Percentiles rank a stretch among this genome's conserved stretches.
Conservation (phyloP, 2,329 filamentous ascomycete species). For the Talaromyces sp. region DNA sequence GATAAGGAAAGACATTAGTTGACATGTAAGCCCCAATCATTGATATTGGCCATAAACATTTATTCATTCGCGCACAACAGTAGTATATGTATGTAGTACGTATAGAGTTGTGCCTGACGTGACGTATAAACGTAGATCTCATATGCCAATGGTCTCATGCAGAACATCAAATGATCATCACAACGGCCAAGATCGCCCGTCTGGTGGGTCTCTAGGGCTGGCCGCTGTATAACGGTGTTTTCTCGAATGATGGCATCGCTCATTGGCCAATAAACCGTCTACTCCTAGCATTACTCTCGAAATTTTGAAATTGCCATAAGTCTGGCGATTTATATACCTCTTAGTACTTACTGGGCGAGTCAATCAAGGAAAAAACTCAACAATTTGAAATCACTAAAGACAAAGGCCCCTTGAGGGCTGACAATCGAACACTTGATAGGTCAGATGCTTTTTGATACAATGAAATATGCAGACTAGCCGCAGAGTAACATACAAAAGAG, state of each 20-base stretch:
- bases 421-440: not conserved
- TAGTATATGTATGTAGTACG: no score
- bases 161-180: not conserved
- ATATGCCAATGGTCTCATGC: not conserved
- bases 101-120: not conserved
- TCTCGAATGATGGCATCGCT: not conserved
- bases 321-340: not conserved
- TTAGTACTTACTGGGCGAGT: not conserved
- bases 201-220: not conserved
- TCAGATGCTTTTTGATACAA: constrained; percentile 8
- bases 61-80: not conserved
- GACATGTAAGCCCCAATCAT: no score
- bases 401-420: not conserved
- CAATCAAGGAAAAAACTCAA: not conserved
- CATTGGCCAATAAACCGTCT: no score
- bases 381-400: constrained; percentile 16
- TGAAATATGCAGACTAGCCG: constrained; percentile 1
- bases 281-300: not conserved
- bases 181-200: not conserved
- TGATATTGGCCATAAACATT: no score
- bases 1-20: no score
- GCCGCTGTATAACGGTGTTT: not conserved
- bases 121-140: not conserved
- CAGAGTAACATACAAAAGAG: constrained; percentile 1
- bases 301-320: not conserved